Base-by-base conservation (phyloP, 2,329 filamentous ascomycete genomes). In the Davidsoniella australis region DNA sequence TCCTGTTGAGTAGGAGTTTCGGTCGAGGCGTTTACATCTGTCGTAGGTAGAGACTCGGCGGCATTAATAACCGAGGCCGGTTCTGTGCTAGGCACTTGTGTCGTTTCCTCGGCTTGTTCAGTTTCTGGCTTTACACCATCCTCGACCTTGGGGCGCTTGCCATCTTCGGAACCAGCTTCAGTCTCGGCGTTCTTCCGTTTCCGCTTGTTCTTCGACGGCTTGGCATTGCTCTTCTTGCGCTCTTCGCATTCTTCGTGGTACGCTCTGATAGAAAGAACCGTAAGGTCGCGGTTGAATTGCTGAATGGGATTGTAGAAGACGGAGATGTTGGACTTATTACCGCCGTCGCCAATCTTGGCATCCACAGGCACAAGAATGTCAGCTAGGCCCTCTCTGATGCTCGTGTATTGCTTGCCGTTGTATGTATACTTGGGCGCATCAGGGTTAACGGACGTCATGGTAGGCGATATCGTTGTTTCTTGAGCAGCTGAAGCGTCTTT, bases 241-340 rank as follows among this genome's bases (percentile, higher is more conserved):
- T 72, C 66, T 16, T 78, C 56, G 36, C 57, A 60, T 29, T 85
- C 78, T 56, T 91, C 79, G 1, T 85, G 85, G 62, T 89, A 94
- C 0, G 84, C 83, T 59, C 85, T 85, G 63, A 98, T 94, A 1
- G 86, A 86, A 12, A 98, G 73, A 23, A 95, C 85, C 53, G 86
- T 95, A 56, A 98, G 66, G 61, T 98, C 91, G 43, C 93, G 82
- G 64, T 98, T 98, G 71, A 96, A 98, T 62, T 98, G 91, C 62
- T 98, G 91, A 49, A 98, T 95, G 0, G 91, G 89, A 58, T 98
- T 98, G 72, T 98, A 98, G 61, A 98, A 98, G 50, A 98, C 93
- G 7, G 51, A 52, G 40, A 53, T 51, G 58, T 89, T 82, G 57
- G 80, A 75, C 38, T 78, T 70, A 57, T 77, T 71, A 47, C 79